A percentile compares a stretch with the other conserved stretches of the same genome.
These are phyloP conservation scores for Sideroxylon spinosum DNA, from an alignment of 179 eudicot species.

Conservation along the genomic window DNA sequence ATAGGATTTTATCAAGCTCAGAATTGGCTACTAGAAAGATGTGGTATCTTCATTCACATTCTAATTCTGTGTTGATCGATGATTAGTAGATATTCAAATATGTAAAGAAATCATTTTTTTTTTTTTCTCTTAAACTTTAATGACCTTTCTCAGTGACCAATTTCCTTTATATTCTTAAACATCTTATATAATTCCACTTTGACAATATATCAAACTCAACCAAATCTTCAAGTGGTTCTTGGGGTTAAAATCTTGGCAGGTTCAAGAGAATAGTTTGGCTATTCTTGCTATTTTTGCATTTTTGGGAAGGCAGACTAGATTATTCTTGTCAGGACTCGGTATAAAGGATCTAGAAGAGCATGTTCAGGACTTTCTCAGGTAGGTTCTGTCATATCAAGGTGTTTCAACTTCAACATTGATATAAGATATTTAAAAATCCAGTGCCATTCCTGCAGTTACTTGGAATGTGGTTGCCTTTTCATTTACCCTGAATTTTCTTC, in stretches of 20 bases:
- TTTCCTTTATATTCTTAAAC: no score
- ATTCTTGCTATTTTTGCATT: constrained; percentile 44
- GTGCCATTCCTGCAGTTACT: constrained; percentile 33
- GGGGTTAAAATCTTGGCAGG: constrained; percentile 15
- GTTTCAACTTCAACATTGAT: neutral
- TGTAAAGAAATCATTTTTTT: no score
- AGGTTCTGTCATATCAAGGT: neutral
- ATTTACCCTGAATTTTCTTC: constrained; percentile 34
- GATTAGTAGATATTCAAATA: no score
- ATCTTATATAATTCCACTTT: neutral
- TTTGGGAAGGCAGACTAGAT: constrained; percentile 43
- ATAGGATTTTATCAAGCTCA: neutral
- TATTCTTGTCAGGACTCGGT: constrained; percentile 37
- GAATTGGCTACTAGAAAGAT: neutral
- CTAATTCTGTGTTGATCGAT: neutral
- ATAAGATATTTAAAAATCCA: neutral
- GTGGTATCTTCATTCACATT: neutral
- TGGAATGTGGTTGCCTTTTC: constrained; percentile 47
- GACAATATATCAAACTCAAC: neutral
- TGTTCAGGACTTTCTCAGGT: constrained; percentile 43
- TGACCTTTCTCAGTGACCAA: no score
- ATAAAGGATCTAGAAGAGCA: constrained; percentile 40
- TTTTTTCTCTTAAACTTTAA: no score
- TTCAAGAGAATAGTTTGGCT: constrained; percentile 37
- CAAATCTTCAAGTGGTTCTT: neutral